Evolutionary conservation across 2,329 filamentous ascomycete genomes (phyloP), one percentile per base, ranked within the genome.

Genomic region (Fusarium protoensiforme): DNA sequence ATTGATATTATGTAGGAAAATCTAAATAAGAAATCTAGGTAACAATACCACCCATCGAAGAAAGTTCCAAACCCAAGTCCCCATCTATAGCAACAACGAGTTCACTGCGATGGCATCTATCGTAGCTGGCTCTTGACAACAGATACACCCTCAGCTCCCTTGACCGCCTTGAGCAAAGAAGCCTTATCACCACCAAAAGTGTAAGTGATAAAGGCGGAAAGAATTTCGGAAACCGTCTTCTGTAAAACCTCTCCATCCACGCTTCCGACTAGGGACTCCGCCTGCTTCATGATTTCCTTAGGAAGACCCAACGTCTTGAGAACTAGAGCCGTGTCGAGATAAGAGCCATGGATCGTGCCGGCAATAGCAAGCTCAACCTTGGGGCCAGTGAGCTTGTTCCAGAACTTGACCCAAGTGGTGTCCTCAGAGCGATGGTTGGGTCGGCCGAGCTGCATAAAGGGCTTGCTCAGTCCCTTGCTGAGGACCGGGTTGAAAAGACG

Each of bases 401-500:
- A 83, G 65, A 82, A 79, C 9, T 67, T 61, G 24, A 73, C 61
- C 83, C 81, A 84, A 0, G 82, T 81, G 0, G 67, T 58, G 22
- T 84, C 82, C 11, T 82, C 73, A 7, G 66, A 38, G 7, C 62
- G 41, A 43, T 83, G 82, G 3, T 69, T 68, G 1, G 75, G 74
- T 5, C 80, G 76, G 0, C 82, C 81, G 5, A 82, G 72, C 0
- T 80, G 70, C 1, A 81, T 58, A 56, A 84, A 82, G 0, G 81
- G 80, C 31, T 74, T 74, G 5, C 73, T 48, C 1, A 82, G 69
- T 0, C 81, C 81, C 3, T 65, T 64, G 22, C 72, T 67, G 6
- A 80, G 73, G 4, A 76, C 80, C 0, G 81, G 78, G 4, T 78
- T 77, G 41, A 80, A 78, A 0, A 85, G 59, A 1, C 69, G 65